phyloP scores from a whole-genome alignment of 108 stramenopile genomes.

The Nitzschia sp. region DNA sequence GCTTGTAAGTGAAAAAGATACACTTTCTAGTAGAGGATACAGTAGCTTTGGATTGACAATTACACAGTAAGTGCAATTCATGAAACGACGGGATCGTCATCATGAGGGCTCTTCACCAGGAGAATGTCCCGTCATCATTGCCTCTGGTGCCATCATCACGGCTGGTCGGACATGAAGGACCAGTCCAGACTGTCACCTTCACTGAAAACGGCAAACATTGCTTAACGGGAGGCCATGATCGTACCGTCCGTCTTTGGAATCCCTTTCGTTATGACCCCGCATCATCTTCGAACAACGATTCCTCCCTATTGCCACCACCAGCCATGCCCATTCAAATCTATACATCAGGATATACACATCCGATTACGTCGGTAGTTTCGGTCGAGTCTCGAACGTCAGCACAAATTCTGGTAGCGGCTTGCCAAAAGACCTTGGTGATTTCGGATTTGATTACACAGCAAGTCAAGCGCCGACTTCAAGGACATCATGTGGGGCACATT shows the following conservation, averaged over 20 bases:
- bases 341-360: conserved; percentile 67
- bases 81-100: too few species aligned
- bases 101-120: not conserved
- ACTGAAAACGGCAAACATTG: conserved; percentile 77
- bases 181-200: conserved; percentile 59
- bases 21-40: too few species aligned
- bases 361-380: conserved; percentile 45
- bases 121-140: conserved; percentile 15
- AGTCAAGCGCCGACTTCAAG: conserved; percentile 57
- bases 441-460: conserved; percentile 74
- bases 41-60: too few species aligned
- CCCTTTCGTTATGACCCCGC: conserved; percentile 78
- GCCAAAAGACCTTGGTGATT: conserved; percentile 67
- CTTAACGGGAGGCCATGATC: conserved; percentile 78
- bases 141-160: conserved; percentile 51
- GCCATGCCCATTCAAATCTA: conserved; percentile 83
- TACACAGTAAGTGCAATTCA: too few species aligned
- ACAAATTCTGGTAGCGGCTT: conserved; percentile 53
- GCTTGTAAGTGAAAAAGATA: too few species aligned
- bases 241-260: conserved; percentile 83
- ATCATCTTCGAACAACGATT: not conserved
- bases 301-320: conserved; percentile 30
- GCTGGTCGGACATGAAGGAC: conserved; percentile 66
- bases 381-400: conserved; percentile 11
- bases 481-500: conserved; percentile 50